phyloP scores from a whole-genome alignment of 2,329 filamentous ascomycete species.

The Xylaria sp. region DNA sequence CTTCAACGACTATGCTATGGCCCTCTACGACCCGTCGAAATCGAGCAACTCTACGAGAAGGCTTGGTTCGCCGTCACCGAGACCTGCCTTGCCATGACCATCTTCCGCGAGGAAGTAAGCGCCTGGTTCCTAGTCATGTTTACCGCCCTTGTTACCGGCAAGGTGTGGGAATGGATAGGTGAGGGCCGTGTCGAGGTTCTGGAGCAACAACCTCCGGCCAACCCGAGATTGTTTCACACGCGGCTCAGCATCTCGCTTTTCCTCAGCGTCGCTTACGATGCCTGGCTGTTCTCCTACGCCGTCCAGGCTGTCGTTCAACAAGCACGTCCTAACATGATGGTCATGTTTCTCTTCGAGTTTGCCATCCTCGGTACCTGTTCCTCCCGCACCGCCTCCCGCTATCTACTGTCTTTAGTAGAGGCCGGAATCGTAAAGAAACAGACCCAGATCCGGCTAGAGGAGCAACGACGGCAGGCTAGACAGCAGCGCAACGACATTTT shows the following conservation, averaged over 20 bases:
- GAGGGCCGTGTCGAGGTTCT: conserved; percentile 93
- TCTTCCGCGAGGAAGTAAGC: conserved; percentile 94
- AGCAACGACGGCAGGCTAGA: conserved; percentile 75
- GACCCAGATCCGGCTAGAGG: conserved; percentile 73
- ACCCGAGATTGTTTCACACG: conserved; percentile 87
- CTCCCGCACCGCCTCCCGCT: conserved; percentile 80
- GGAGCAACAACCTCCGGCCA: conserved; percentile 93
- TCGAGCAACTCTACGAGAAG: conserved; percentile 96
- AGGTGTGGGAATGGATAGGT: conserved; percentile 98
- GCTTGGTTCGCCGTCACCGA: conserved; percentile 98
- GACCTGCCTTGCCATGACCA: conserved; percentile 97
- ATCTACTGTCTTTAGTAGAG: conserved; percentile 82
- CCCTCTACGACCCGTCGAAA: conserved; percentile 88
- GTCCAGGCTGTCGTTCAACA: conserved; percentile 85
- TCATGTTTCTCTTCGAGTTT: conserved; percentile 99
- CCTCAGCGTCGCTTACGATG: conserved; percentile 82
- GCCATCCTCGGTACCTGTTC: conserved; percentile 86
- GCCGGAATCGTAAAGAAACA: conserved; percentile 79
- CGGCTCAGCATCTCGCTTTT: conserved; percentile 82
- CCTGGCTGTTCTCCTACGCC: conserved; percentile 83
- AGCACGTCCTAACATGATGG: conserved; percentile 98
- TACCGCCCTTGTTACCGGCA: conserved; percentile 88
- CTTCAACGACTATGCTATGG: conserved; percentile 93
- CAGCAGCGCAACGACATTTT: conserved; percentile 66
- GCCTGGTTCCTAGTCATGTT: conserved; percentile 98